Base-by-base conservation (phyloP, 179 eudicot species). In the Pouteria campechiana region DNA sequence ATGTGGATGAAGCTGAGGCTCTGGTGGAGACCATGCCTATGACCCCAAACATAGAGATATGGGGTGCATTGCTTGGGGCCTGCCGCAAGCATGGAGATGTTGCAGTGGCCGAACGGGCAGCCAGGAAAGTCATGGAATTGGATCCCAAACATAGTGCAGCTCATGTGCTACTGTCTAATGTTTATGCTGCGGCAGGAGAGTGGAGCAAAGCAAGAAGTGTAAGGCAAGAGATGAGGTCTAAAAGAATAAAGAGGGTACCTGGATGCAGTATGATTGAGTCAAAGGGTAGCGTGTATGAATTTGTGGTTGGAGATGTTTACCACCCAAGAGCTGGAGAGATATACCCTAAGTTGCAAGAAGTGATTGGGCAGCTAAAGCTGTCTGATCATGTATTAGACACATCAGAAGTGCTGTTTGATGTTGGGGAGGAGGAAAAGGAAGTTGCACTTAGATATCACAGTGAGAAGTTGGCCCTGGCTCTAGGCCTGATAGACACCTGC, bases 241-340 rank as follows among this genome's bases (percentile, higher is more conserved):
- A 73, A 54, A 65, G 82, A 39, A 72, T 82, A 3, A 82, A 76
- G 36, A 90, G 86, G 67, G 73, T 71, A 37, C 97, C 97, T 30
- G 93, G 93, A 23, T 76, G 83, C 58, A 89, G 97, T 61, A 68
- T 81, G 29, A 67, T 90, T 57, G 87, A 90, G 67, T 61, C 79
- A 32, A 38, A 79, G 72, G 86, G 90, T 9, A 34, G 70, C 53
- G 64, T 76, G 27, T 62, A 23, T 41, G 95, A 85, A 56, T 89
- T 89, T 50, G 59, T 71, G 21, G 68, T 89, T 12, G 70, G 86
- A 65, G 95, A 85, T 58, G 72, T 68, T 46, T 69, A 81, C 39
- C 93, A 89, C 35, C 76, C 71, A 54, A 73, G 65, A 33, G 65
- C 79, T 5, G 64, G 60, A 39, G 57, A 63, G 50, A 77, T 87